Base-by-base conservation (phyloP, 2,329 filamentous ascomycete genomes). In the Arthroderma sp. region DNA sequence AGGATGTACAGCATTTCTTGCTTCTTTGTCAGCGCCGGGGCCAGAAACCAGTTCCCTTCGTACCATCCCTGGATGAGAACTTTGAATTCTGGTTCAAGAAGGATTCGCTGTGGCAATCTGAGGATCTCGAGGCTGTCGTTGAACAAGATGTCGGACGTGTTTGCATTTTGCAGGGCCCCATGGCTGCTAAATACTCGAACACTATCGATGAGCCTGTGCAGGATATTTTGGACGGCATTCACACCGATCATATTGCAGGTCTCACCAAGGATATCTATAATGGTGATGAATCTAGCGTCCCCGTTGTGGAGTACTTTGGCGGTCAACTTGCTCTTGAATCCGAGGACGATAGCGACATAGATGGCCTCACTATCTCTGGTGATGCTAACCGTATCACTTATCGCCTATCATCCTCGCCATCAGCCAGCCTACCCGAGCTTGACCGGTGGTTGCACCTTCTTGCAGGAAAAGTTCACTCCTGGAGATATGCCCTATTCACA, bases 41-140 rank as follows among this genome's bases (percentile, higher is more conserved):
- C 36, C 91, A 98, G 72, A 98, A 98, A 75, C 91, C 91, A 2
- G 85, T 93, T 29, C 91, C 89, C 0, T 98, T 98, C 61, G 88
- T 98, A 29, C 91, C 91, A 4, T 74, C 83, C n/a, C 74, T 98
- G 22, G 91, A 98, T 57, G 87, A 94, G 51, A 94, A 89, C 61
- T 98, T 98, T 54, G 91, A 98, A 62, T 94, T 93, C 69, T 98
- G 86, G 72, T 98, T 98, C 81, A 98, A 98, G 80, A 98, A 98
- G 72, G 91, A 98, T 64, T 98, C 91, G 1, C 76, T 98, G 5
- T 98, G 91, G 91, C 91, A 98, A 68, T 96, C 91, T 1, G 91
- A 98, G 67, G 91, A 98, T 58, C 74, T 98, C 7, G 89, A 93
- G 58, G 91, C 91, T 44, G 88, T 98, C 47, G 88, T 95, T 49